phyloP scores from a whole-genome alignment of 2,329 filamentous ascomycete species.

The Phaeoacremonium minimum region DNA sequence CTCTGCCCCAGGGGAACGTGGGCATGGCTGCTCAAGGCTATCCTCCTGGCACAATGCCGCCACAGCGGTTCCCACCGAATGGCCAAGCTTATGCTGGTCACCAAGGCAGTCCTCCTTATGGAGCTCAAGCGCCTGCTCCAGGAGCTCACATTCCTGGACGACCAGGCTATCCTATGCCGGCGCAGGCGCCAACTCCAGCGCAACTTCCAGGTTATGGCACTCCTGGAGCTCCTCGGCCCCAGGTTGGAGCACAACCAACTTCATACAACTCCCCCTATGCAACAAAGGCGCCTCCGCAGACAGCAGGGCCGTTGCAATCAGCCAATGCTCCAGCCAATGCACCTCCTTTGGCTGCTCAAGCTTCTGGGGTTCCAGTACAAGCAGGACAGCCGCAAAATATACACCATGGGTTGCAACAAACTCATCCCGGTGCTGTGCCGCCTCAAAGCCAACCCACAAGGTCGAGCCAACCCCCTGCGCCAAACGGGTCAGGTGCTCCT shows the following conservation, averaged over 20 bases:
- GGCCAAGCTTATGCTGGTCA: constrained; percentile 6
- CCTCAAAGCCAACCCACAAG: not conserved
- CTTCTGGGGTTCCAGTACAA: too few species aligned
- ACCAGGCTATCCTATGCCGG: constrained; percentile 14
- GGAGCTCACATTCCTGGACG: too few species aligned
- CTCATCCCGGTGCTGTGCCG: not conserved
- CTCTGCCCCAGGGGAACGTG: constrained; percentile 17
- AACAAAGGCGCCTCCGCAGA: constrained; percentile 16
- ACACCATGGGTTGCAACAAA: too few species aligned
- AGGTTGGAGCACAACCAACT: constrained; percentile 15
- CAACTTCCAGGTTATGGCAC: constrained; percentile 19
- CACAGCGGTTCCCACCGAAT: constrained; percentile 2
- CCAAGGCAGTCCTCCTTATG: not conserved
- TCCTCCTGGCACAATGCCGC: constrained; percentile 9
- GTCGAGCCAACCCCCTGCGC: not conserved
- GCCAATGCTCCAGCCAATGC: not conserved
- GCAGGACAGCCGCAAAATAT: not conserved
- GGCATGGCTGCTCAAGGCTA: constrained; percentile 10
- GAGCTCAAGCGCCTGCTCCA: too few species aligned
- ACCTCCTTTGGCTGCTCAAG: not conserved
- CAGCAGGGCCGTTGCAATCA: too few species aligned
- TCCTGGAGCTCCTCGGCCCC: constrained; percentile 12
- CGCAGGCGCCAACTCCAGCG: constrained; percentile 15
- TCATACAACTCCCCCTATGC: constrained; percentile 25
- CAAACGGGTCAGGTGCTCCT: constrained; percentile 4